phyloP scores from a whole-genome alignment of 768 basidiomycete species.

The Serendipita sp. region DNA sequence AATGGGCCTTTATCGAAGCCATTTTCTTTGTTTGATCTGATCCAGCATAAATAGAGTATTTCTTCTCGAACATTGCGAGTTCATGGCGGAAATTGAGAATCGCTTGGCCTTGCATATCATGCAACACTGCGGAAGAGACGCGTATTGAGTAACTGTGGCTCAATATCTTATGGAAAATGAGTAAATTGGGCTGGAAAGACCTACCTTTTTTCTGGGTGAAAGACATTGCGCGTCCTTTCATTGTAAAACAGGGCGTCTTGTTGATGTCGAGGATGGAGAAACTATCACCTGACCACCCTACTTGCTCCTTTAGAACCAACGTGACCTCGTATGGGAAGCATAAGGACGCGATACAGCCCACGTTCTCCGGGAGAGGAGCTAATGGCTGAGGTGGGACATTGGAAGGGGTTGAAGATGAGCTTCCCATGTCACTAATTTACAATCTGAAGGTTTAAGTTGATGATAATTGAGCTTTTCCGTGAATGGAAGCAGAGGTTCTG shows the following conservation, averaged over 20 bases:
- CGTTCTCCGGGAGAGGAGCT: not conserved
- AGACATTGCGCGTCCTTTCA: not conserved
- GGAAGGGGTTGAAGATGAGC: not conserved
- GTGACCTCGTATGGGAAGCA: not conserved
- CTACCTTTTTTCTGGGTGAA: not conserved
- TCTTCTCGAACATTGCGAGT: not conserved
- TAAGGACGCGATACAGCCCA: not conserved
- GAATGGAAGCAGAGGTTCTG: too few relatives aligned
- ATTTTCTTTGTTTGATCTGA: not conserved
- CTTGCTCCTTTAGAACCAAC: not conserved
- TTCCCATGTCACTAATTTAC: too few relatives aligned
- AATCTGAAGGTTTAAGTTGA: too few relatives aligned
- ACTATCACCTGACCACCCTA: not conserved
- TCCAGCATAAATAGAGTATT: not conserved
- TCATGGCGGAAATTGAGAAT: conserved; percentile 1
- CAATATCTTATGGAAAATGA: not conserved
- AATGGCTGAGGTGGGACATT: not conserved
- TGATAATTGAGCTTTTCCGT: too few relatives aligned
- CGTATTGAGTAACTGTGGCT: not conserved
- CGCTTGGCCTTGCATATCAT: not conserved
- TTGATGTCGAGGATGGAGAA: not conserved
- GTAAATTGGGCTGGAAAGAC: not conserved
- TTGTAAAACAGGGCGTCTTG: not conserved
- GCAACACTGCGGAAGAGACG: not conserved
- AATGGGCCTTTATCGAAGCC: not conserved